These are phyloP conservation scores for Fusarium foetens DNA, from an alignment of 2,329 filamentous ascomycete genomes.

Conservation along the genomic window DNA sequence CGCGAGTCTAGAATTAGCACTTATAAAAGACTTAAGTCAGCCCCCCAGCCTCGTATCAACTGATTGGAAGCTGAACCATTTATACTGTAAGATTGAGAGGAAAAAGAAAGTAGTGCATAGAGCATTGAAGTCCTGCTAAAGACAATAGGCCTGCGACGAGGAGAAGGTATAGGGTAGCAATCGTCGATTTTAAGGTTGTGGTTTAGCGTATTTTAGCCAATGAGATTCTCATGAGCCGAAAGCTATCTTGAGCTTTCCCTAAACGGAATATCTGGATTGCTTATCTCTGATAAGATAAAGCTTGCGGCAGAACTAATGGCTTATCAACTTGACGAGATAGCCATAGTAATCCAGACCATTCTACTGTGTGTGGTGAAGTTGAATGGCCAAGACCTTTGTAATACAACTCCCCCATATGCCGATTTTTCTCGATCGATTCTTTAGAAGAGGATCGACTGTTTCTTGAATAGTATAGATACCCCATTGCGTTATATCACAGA, in stretches of 20 bases:
- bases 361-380: background rate
- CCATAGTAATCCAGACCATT: background rate
- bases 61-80: no score
- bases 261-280: background rate
- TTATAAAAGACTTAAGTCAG: background rate
- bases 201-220: background rate
- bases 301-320: rapidly evolving
- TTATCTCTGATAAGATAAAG: background rate
- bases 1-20: no score
- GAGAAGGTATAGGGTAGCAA: background rate
- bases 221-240: background rate
- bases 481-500: rapidly evolving
- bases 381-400: rapidly evolving
- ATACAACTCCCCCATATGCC: no score
- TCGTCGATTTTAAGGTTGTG: rapidly evolving
- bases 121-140: rapidly evolving
- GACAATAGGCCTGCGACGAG: background rate
- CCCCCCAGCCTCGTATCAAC: rapidly evolving
- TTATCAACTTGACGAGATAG: background rate
- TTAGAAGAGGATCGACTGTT: background rate
- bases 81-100: background rate
- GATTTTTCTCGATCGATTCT: rapidly evolving
- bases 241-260: background rate
- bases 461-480: background rate
- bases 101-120: background rate